Conservation (phyloP, 2,329 filamentous ascomycete species). For the Aphanocladium album region DNA sequence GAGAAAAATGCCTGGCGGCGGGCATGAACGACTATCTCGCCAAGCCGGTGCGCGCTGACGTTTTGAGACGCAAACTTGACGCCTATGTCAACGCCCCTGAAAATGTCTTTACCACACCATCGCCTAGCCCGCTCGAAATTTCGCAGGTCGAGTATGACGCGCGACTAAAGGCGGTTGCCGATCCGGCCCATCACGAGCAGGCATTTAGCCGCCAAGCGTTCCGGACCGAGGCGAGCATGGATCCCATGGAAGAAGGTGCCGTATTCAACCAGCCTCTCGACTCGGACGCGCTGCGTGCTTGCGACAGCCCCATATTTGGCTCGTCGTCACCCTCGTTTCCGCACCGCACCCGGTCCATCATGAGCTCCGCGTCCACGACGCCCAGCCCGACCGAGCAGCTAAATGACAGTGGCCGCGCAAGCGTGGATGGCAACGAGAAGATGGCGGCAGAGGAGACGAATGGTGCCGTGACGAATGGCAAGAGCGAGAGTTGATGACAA, state of each 20-base stretch:
- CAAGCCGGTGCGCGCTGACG: constrained; percentile 86
- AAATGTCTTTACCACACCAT: constrained; percentile 20
- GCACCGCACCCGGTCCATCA: neutral
- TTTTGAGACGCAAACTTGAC: constrained; percentile 76
- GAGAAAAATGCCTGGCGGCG: constrained; percentile 90
- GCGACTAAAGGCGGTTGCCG: neutral
- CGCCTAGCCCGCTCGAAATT: constrained; percentile 18
- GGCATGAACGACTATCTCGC: constrained; percentile 98
- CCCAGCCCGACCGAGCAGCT: neutral
- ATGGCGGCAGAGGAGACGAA: neutral
- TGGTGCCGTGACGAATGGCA: neutral
- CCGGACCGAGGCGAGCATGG: constrained; percentile 17
- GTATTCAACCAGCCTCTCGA: constrained; percentile 30
- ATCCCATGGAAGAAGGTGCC: constrained; percentile 28
- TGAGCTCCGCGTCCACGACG: constrained; percentile 1
- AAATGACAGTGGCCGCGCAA: neutral
- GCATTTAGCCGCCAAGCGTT: constrained; percentile 11
- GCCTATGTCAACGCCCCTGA: constrained; percentile 43
- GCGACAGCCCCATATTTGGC: constrained; percentile 12
- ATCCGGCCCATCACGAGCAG: neutral
- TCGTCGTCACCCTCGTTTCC: constrained; percentile 4
- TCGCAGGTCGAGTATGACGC: constrained; percentile 14
- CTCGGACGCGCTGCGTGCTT: constrained; percentile 10
- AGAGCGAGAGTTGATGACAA: neutral
- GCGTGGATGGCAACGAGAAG: neutral